Evolutionary conservation across 768 basidiomycete species (phyloP).

Genomic region (Cystofilobasidium capitatum): DNA sequence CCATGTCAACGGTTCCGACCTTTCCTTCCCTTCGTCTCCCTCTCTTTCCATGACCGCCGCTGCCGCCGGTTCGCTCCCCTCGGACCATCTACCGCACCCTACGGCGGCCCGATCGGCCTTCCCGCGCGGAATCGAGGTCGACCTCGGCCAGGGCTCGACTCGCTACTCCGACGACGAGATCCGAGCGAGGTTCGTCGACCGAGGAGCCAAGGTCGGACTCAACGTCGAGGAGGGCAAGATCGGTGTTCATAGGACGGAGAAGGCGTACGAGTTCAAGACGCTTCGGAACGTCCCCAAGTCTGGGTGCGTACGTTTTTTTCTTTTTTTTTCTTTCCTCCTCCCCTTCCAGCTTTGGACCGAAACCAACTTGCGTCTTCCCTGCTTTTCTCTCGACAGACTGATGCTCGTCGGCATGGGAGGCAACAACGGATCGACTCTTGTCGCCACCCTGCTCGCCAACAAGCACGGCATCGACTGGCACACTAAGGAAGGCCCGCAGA

Average conservation of each 20-base stretch:
- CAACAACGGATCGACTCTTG: conserved; percentile 91
- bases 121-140: conserved; percentile 45
- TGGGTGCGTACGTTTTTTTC: conserved; percentile 55
- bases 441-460: conserved; percentile 92
- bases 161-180: conserved; percentile 72
- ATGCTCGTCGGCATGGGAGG: conserved; percentile 97
- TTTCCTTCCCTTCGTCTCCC: conserved; percentile 9
- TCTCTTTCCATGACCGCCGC: background rate
- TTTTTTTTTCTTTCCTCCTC: background rate
- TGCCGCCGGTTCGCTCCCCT: background rate
- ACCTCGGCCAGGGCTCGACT: conserved; percentile 72
- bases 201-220: conserved; percentile 47
- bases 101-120: conserved; percentile 70
- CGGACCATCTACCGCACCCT: conserved; percentile 52
- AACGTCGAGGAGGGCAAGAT: conserved; percentile 59
- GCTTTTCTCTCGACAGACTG: conserved; percentile 48
- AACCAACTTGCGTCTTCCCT: conserved; percentile 3
- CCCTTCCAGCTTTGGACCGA: background rate
- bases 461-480: conserved; percentile 87
- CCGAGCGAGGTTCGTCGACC: conserved; percentile 70
- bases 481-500: conserved; percentile 82
- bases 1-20: conserved; percentile 24
- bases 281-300: conserved; percentile 74
- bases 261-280: conserved; percentile 85
- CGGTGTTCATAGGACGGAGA: conserved; percentile 65